These are phyloP conservation scores for Metschnikowia chrysomelidarum DNA, from an alignment of 805 yeast genomes.

Conservation along the genomic window DNA sequence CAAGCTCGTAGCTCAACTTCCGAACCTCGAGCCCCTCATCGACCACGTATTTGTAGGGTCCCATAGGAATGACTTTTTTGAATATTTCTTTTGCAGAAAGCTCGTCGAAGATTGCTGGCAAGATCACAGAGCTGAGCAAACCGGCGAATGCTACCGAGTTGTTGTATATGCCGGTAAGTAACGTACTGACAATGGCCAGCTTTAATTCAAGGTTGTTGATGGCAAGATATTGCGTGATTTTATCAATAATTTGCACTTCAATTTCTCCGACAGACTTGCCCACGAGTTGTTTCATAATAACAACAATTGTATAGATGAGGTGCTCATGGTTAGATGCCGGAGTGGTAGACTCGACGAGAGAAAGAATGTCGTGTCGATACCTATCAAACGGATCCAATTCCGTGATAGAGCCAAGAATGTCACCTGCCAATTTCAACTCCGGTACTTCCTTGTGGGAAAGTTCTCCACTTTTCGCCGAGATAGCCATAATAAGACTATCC, in stretches of 20 bases:
- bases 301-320: slow-evolving; percentile 30
- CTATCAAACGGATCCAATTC: slow-evolving; percentile 13
- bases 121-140: slow-evolving; percentile 38
- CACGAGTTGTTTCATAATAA: slow-evolving; percentile 33
- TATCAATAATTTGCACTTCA: slow-evolving; percentile 10
- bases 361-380: slow-evolving; percentile 20
- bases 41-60: slow-evolving; percentile 80
- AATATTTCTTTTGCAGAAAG: slow-evolving; percentile 53
- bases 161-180: slow-evolving; percentile 59
- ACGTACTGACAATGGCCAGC: slow-evolving; percentile 56
- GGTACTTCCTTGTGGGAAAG: slow-evolving; percentile 16
- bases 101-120: slow-evolving; percentile 55
- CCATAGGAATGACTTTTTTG: slow-evolving; percentile 71
- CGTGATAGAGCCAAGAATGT: slow-evolving; percentile 30
- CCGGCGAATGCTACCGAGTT: slow-evolving; percentile 48
- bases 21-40: slow-evolving; percentile 77
- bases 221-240: slow-evolving; percentile 22
- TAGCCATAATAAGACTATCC: slow-evolving; percentile 12
- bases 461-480: slow-evolving; percentile 7
- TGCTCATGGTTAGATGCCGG: slow-evolving; percentile 12
- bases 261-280: slow-evolving; percentile 9
- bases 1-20: slow-evolving; percentile 66
- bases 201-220: slow-evolving; percentile 50
- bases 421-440: slow-evolving; percentile 36
- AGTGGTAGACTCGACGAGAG: slow-evolving; percentile 11